Conservation (phyloP, 1,139 yeast species). For the Geotrichum macrosporum region DNA sequence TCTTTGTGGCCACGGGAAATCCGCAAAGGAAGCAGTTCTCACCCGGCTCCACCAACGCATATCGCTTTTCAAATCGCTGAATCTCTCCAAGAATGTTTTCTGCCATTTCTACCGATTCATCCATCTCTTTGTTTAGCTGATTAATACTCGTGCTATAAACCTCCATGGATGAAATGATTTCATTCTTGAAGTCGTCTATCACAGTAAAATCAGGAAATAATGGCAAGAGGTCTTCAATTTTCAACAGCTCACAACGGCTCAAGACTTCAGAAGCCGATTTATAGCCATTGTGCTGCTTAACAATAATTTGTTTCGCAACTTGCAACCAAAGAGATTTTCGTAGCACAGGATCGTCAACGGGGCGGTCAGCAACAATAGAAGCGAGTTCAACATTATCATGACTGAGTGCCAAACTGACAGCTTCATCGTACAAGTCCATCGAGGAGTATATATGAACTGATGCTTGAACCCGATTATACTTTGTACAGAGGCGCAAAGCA, state of each 20-base stretch:
- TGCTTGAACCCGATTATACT: conserved; percentile 53
- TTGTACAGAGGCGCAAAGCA: conserved; percentile 67
- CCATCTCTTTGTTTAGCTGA: conserved; percentile 69
- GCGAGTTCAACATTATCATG: conserved; percentile 62
- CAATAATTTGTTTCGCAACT: conserved; percentile 58
- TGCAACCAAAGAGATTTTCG: conserved; percentile 73
- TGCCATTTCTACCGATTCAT: conserved; percentile 62
- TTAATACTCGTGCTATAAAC: conserved; percentile 62
- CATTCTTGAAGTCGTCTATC: conserved; percentile 79
- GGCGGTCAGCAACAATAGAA: conserved; percentile 51
- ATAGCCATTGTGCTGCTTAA: conserved; percentile 24
- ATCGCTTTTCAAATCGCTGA: conserved; percentile 46
- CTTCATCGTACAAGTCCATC: conserved; percentile 71
- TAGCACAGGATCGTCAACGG: conserved; percentile 44
- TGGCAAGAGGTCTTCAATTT: conserved; percentile 78
- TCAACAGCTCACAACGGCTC: conserved; percentile 53
- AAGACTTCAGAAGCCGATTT: conserved; percentile 43
- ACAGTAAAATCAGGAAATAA: conserved; percentile 78
- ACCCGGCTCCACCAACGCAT: conserved; percentile 70
- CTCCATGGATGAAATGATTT: conserved; percentile 73
- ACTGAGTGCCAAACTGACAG: conserved; percentile 66
- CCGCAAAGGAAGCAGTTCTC: conserved; percentile 74
- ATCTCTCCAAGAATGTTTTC: conserved; percentile 59
- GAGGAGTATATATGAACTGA: conserved; percentile 69
- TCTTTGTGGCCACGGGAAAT: conserved; percentile 62